Evolutionary conservation across 2,329 filamentous ascomycete species (phyloP), one percentile per base, ranked within the genome.

Genomic region (Nemania abortiva): DNA sequence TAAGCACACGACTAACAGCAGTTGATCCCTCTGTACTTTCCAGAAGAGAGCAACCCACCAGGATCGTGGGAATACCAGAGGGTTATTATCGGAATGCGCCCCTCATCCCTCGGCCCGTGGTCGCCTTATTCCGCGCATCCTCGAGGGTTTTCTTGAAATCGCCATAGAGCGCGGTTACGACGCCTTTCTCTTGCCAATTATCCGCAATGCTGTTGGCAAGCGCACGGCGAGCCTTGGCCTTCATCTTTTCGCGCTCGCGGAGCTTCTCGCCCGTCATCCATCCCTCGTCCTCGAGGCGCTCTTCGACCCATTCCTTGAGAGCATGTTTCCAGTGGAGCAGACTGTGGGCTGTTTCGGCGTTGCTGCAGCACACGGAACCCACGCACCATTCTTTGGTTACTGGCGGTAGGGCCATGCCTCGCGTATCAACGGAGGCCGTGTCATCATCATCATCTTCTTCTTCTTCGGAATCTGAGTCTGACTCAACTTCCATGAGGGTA

Each of bases 261-360:
- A 94, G 81, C 74, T 89, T 86, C 11, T 85, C 80, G 0, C 88
- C 81, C 0, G 82, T 82, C 70, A 91, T 83, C 71, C 91, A 85
- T 0, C 88, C 89, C 67, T 90, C 84, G 1, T 79, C 79, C 27
- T 84, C 79, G 0, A 96, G 86, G 62, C 87, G 88, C 31, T 86
- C 84, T 27, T 91, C 84, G 0, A 95, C 90, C 86, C 88, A 92
- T 71, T 90, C 86, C 75, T 92, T 90, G n/a, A 95, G 87, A 54
- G 90, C 87, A 68, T 87, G 88, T 65, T 91, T 90, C 93, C 93
- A 95, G 80, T 96, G 93, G 4, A 89, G 85, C 3, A 95, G 84
- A 0, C 86, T 86, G 76, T 95, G 92, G 0, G 91, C 90, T 47
- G 90, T 90, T 71, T 89, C 84, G 0, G 92, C 92, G 56, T 86